Evolutionary conservation across 2,329 filamentous ascomycete genomes (phyloP), one percentile per base, ranked within the genome.

Genomic region (Fusarium marasasianum): DNA sequence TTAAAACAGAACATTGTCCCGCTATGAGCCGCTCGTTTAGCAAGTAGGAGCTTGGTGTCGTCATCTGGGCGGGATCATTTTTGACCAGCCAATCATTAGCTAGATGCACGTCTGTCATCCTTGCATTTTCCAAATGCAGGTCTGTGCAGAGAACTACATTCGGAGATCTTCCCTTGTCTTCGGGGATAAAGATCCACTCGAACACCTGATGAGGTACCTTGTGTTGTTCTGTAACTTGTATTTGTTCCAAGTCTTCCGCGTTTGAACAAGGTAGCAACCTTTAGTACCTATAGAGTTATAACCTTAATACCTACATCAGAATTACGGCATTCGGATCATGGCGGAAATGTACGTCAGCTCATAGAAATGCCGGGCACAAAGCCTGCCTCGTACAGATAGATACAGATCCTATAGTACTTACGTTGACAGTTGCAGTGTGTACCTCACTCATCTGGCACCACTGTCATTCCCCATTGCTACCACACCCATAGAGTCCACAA

Each of bases 11-110:
- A 37, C 22, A 56, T 47, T 53, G 56, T 45, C 62, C 70, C 56
- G 66, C 51, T 37, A 24, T 58, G 69, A 75, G 69, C 68, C 69
- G 73, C 70, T 63, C 50, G 51, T 62, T 62, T 50, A 51, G 38
- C 38, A 31, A 31, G 44, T 45, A 61, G 37, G 54, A 61, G 53
- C 50, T 31, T 57, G 67, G 72, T 35, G 70, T 74, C 76, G 76
- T 78, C 76, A 78, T 75, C 57, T 22, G 44, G 54, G 66, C 58
- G 48, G 48, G 56, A 14, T 29, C 24, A n/a, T 40, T 6, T n/a
- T n/a, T 13, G 61, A 26, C 71, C 73, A 76, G 77, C 76, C 75
- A 78, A 77, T 78, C 54, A 73, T 8, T 26, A 41, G 48, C 48
- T 41, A 31, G 48, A 53, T 43, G 63, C 55, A 63, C 57, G 71